phyloP scores from a whole-genome alignment of 2,329 filamentous ascomycete genomes.

The Hypoxylon sp. region DNA sequence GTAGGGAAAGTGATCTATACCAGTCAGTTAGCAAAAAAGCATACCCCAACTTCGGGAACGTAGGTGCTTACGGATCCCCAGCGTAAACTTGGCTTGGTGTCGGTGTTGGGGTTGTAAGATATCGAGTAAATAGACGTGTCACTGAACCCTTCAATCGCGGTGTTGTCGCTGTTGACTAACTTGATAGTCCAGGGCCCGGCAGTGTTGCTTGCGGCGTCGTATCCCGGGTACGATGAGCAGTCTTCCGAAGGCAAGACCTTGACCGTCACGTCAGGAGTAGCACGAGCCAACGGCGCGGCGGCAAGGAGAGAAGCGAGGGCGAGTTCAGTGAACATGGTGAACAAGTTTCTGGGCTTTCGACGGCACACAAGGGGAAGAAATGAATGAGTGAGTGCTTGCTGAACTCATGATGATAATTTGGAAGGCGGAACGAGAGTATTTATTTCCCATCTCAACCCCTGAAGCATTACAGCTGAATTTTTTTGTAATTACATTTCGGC shows the following conservation, averaged over 20 bases:
- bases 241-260: conserved; percentile 37
- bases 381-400: conserved; percentile 13
- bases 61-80: conserved; percentile 41
- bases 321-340: conserved; percentile 42
- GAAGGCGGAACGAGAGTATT: conserved; percentile 16
- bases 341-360: neutral
- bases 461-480: conserved; percentile 9
- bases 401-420: neutral
- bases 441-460: conserved; percentile 28
- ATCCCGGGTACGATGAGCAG: conserved; percentile 43
- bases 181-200: conserved; percentile 44
- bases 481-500: conserved; percentile 8
- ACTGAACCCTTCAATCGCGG: conserved; percentile 43
- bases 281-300: conserved; percentile 32
- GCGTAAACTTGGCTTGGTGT: conserved; percentile 39
- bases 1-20: conserved; percentile 44
- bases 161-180: conserved; percentile 41
- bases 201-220: conserved; percentile 40
- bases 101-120: conserved; percentile 36
- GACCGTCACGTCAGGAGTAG: conserved; percentile 40
- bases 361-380: conserved; percentile 2
- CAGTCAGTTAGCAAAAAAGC: conserved; percentile 9
- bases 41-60: neutral
- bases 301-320: conserved; percentile 41
- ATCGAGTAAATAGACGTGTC: conserved; percentile 43